phyloP scores from a whole-genome alignment of 495 filamentous ascomycete genomes.

The Bryoglossum gracile region DNA sequence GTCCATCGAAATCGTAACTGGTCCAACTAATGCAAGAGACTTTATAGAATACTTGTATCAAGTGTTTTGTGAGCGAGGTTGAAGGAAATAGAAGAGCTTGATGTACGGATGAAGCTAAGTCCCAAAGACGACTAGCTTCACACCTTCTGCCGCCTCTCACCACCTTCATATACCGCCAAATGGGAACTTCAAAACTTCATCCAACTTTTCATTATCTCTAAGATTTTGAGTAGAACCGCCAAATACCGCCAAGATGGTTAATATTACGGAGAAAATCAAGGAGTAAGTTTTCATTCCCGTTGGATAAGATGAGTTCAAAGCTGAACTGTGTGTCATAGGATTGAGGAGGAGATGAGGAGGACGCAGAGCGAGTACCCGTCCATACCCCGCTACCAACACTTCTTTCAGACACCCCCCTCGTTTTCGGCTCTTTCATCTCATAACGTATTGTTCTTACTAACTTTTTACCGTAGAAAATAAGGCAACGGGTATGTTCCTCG shows the following conservation, averaged over 20 bases:
- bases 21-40: too few species aligned
- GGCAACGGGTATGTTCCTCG: conserved; percentile 69
- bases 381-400: conserved; percentile 8
- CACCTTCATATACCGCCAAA: conserved; percentile 8
- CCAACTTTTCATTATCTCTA: background rate
- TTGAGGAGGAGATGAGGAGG: conserved; percentile 98
- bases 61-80: too few species aligned
- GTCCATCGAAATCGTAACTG: too few species aligned
- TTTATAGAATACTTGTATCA: too few species aligned
- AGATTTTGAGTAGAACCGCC: background rate
- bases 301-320: background rate
- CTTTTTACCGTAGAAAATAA: conserved; percentile 93
- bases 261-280: conserved; percentile 99
- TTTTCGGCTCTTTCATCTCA: too few species aligned
- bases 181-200: background rate
- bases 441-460: too few species aligned
- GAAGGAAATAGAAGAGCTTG: background rate
- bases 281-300: conserved; percentile 61
- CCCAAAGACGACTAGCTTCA: background rate
- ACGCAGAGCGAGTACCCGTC: conserved; percentile 71
- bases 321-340: conserved; percentile 50
- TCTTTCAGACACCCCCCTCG: too few species aligned
- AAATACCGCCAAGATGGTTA: conserved; percentile 76
- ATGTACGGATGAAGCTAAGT: background rate
- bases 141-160: conserved; percentile 4